phyloP scores from a whole-genome alignment of 2,329 filamentous ascomycete species.

The Stachybotrys echinatus region DNA sequence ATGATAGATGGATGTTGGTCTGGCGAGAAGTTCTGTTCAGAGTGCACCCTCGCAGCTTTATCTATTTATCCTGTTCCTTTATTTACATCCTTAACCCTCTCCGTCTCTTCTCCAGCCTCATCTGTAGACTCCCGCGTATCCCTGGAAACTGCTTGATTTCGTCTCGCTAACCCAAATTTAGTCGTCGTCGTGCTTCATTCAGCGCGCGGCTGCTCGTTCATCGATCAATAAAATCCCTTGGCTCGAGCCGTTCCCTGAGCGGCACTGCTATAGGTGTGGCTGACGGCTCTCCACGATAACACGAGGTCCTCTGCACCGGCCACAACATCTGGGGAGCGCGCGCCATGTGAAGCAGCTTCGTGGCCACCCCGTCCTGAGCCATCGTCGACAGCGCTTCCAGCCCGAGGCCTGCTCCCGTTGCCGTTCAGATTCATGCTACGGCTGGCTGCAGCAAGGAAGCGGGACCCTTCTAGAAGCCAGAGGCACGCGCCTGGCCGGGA shows the following conservation, averaged over 20 bases:
- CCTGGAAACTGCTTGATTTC: background rate
- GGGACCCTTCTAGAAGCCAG: background rate
- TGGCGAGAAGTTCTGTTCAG: background rate
- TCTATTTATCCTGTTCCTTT: background rate
- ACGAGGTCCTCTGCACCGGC: background rate
- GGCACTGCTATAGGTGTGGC: background rate
- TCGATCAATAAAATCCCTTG: background rate
- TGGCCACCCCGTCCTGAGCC: background rate
- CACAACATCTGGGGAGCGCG: background rate
- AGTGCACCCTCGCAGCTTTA: background rate
- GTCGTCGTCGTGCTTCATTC: background rate
- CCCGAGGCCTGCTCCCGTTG: background rate
- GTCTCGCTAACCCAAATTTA: background rate
- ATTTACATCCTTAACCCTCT: background rate
- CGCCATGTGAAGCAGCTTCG: constrained; percentile 1
- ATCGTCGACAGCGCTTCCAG: background rate
- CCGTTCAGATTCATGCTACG: background rate
- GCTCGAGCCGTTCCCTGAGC: background rate
- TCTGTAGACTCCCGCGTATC: background rate
- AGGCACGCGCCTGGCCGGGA: no score
- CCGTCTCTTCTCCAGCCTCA: background rate
- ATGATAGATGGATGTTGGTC: no score
- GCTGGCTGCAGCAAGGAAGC: background rate
- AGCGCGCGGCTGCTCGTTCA: constrained; percentile 1
- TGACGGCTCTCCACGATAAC: background rate